These are phyloP conservation scores for Diplotaxis tenuifolia DNA, from an alignment of 345 rosid species.

Conservation along the genomic window DNA sequence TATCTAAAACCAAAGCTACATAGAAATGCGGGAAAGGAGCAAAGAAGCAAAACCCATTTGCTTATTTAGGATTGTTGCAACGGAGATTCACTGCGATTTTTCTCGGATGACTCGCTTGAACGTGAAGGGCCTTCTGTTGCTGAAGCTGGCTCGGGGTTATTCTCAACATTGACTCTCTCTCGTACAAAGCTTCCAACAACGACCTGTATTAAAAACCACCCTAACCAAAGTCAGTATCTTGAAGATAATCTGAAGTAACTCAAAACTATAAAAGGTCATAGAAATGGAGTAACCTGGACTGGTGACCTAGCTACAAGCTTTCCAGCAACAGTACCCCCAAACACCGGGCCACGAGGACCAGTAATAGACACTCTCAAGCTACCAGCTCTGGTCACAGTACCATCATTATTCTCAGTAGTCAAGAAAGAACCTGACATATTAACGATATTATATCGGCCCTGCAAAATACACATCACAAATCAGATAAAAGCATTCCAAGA, in stretches of 20 bases:
- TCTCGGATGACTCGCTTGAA: no score
- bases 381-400: slow-evolving; percentile 68
- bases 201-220: slow-evolving; percentile 43
- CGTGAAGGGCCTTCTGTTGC: no score
- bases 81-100: no score
- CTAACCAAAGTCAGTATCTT: background rate
- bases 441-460: slow-evolving; percentile 85
- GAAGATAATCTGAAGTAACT: background rate
- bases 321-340: slow-evolving; percentile 91
- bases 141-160: no score
- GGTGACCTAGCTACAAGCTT: slow-evolving; percentile 76
- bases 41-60: no score
- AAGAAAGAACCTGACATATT: slow-evolving; percentile 78
- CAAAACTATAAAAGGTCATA: background rate
- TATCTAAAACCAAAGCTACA: no score
- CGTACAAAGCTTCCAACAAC: slow-evolving; percentile 85
- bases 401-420: slow-evolving; percentile 68
- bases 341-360: slow-evolving; percentile 77
- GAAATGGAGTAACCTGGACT: slow-evolving; percentile 59
- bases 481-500: background rate
- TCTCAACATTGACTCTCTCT: slow-evolving; percentile 40
- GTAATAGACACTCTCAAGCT: slow-evolving; percentile 73
- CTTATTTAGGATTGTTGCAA: no score
- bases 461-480: slow-evolving; percentile 20
- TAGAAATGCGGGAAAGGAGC: no score